phyloP scores from a whole-genome alignment of 78 protist species.

The Protostelium mycophagum region DNA sequence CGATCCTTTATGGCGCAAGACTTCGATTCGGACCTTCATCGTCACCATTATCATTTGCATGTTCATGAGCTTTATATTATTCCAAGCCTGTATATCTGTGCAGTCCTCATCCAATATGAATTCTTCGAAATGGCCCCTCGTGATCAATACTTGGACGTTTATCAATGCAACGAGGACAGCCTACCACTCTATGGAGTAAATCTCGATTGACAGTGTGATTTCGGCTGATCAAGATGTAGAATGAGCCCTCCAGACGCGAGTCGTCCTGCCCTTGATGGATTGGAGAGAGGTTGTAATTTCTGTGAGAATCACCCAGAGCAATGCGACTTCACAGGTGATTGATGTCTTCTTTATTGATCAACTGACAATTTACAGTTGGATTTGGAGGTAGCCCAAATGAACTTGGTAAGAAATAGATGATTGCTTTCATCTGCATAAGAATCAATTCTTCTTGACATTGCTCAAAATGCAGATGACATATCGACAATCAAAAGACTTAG shows the following conservation, averaged over 20 bases:
- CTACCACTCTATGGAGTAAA: not conserved
- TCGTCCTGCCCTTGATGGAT: not conserved
- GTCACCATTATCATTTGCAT: no score
- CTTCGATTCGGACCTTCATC: no score
- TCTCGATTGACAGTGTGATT: not conserved
- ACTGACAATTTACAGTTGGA: not conserved
- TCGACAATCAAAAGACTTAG: no score
- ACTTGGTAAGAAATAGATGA: not conserved
- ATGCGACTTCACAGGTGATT: not conserved
- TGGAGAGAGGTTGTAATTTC: not conserved
- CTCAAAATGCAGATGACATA: no score
- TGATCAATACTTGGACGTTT: not conserved
- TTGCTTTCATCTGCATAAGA: no score
- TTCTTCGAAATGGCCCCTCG: no score
- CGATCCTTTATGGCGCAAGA: no score
- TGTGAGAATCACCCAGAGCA: not conserved
- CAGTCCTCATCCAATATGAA: no score
- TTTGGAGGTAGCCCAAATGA: not conserved
- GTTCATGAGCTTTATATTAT: no score
- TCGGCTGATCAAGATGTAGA: not conserved
- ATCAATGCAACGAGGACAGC: not conserved
- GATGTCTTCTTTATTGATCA: not conserved
- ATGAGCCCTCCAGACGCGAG: no score
- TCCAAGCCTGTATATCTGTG: no score
- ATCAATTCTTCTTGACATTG: not conserved